These are phyloP conservation scores for Paramecium biaurelia DNA, from an alignment of 73 alveolate species.

Conservation along the genomic window DNA sequence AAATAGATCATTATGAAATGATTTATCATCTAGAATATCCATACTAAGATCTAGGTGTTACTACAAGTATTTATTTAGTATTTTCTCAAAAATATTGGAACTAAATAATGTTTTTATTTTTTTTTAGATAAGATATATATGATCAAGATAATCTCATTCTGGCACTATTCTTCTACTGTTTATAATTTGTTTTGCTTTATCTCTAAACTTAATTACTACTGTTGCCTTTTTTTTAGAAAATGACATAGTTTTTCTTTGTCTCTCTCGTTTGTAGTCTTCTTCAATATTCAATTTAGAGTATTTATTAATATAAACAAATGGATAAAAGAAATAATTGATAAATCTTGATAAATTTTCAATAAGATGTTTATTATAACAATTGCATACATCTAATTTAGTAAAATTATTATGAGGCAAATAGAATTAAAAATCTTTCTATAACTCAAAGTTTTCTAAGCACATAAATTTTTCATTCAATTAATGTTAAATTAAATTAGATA, in stretches of 20 bases:
- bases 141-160: neutral
- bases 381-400: neutral
- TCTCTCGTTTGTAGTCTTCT: neutral
- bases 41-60: no score
- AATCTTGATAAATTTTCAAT: neutral
- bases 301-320: neutral
- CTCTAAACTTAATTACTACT: neutral
- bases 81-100: no score
- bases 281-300: neutral
- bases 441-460: neutral
- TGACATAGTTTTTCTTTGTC: neutral
- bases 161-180: neutral
- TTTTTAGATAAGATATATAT: neutral
- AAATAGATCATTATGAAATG: no score
- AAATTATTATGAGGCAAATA: conserved; percentile 40
- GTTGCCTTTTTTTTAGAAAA: neutral
- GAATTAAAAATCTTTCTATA: neutral
- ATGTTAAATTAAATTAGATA: neutral
- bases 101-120: no score
- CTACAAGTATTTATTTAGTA: no score
- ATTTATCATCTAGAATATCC: no score
- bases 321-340: neutral
- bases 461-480: neutral
- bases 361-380: neutral
- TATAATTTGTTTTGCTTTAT: neutral